phyloP scores from a whole-genome alignment of 2,329 filamentous ascomycete species.

The Curvularia sp. region DNA sequence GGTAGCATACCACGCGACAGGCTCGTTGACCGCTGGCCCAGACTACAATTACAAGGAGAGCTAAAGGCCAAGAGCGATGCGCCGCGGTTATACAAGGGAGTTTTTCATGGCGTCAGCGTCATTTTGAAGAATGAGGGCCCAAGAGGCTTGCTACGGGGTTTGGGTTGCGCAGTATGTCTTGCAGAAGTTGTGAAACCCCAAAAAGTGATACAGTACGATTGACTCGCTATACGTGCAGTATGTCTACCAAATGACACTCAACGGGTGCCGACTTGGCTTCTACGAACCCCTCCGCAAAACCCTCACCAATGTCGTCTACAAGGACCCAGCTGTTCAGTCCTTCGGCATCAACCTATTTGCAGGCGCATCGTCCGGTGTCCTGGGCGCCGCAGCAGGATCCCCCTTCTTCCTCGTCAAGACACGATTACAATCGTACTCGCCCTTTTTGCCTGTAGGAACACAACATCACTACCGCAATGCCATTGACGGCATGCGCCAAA shows the following conservation, averaged over 20 bases:
- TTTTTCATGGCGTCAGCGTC: constrained; percentile 87
- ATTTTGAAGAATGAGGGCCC: constrained; percentile 91
- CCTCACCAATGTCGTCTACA: constrained; percentile 73
- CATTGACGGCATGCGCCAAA: constrained; percentile 79
- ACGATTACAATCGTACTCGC: constrained; percentile 89
- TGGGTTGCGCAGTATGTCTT: constrained; percentile 75
- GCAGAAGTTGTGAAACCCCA: not conserved
- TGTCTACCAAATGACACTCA: constrained; percentile 93
- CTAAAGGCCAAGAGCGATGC: constrained; percentile 85
- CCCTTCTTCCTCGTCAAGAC: constrained; percentile 99
- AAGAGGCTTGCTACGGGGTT: constrained; percentile 82
- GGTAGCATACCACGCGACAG: constrained; percentile 3
- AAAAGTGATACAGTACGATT: constrained; percentile 6
- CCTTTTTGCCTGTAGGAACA: constrained; percentile 93
- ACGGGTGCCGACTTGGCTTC: constrained; percentile 95
- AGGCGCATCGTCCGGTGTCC: constrained; percentile 84
- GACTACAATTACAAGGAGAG: constrained; percentile 95
- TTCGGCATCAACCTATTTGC: constrained; percentile 92
- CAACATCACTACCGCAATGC: constrained; percentile 92
- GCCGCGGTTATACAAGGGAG: constrained; percentile 86
- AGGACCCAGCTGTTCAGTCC: constrained; percentile 77
- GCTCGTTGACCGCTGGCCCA: constrained; percentile 49
- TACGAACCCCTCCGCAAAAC: constrained; percentile 89
- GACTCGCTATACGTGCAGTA: constrained; percentile 61
- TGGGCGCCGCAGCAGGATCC: constrained; percentile 90